phyloP scores from a whole-genome alignment of 768 basidiomycete species.

The Galerina sulciceps region DNA sequence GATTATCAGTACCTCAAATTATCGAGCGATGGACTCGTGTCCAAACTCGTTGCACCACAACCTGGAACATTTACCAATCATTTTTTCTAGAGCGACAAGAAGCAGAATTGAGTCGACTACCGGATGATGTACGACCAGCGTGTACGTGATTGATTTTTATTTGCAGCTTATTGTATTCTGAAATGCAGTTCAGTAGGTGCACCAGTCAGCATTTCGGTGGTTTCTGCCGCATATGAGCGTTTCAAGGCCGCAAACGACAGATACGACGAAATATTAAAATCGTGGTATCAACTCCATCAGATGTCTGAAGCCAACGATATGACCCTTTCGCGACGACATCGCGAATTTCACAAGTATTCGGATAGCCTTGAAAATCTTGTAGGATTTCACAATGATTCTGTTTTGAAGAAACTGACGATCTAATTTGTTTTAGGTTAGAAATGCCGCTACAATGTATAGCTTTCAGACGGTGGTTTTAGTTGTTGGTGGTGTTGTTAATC shows the following conservation, averaged over 20 bases:
- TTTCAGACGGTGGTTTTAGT: background rate
- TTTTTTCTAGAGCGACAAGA: no score
- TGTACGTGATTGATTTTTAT: no score
- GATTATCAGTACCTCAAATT: no score
- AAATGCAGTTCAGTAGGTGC: background rate
- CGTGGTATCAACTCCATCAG: background rate
- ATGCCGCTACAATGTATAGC: background rate
- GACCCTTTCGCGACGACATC: background rate
- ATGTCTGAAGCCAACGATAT: background rate
- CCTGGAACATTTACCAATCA: no score
- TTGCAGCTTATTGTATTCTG: background rate
- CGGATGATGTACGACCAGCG: no score
- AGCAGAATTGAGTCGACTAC: no score
- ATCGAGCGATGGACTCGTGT: no score
- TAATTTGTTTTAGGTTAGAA: background rate
- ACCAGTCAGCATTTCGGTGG: background rate
- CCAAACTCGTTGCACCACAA: no score
- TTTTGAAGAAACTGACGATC: no score
- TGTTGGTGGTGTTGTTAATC: slow-evolving; percentile 1
- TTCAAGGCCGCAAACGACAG: background rate
- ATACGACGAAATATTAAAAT: background rate
- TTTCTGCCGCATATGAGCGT: background rate
- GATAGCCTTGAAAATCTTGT: background rate
- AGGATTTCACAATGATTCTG: background rate
- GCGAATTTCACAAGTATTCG: background rate